phyloP scores from a whole-genome alignment of 495 filamentous ascomycete genomes.

The Penicillium alfredii region DNA sequence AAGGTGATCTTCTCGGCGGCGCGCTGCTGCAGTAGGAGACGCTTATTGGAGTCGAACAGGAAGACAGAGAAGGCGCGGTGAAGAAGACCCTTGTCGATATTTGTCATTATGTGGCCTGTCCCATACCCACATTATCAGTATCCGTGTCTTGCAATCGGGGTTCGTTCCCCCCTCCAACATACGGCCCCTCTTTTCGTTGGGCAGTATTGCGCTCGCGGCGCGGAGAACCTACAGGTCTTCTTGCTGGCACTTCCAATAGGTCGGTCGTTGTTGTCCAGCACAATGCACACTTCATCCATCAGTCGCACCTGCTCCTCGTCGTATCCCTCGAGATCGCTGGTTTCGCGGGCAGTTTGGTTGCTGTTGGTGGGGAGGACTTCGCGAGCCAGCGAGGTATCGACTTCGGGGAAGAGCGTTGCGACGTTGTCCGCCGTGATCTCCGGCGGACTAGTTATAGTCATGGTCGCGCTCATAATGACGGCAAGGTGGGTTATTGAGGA shows the following conservation, averaged over 20 bases:
- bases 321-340: constrained; percentile 65
- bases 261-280: constrained; percentile 82
- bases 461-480: constrained; percentile 47
- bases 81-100: constrained; percentile 90
- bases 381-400: constrained; percentile 73
- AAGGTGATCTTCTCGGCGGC: constrained; percentile 98
- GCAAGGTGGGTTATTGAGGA: constrained; percentile 1
- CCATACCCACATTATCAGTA: constrained; percentile 4
- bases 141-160: neutral
- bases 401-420: constrained; percentile 86
- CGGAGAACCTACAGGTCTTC: constrained; percentile 73
- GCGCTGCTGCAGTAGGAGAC: constrained; percentile 90
- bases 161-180: neutral
- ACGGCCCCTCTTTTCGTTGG: constrained; percentile 11
- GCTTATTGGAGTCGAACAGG: constrained; percentile 85
- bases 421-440: constrained; percentile 79
- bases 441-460: constrained; percentile 31
- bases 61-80: constrained; percentile 98
- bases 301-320: constrained; percentile 95
- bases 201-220: constrained; percentile 3
- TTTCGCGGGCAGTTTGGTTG: constrained; percentile 25
- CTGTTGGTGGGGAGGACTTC: constrained; percentile 49
- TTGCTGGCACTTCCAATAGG: constrained; percentile 98
- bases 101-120: constrained; percentile 93
- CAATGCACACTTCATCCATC: constrained; percentile 99